Percentiles rank a stretch among this genome's conserved stretches.
Evolutionary conservation across 2,329 filamentous ascomycete species (phyloP).

Genomic region (Thielaviopsis cerberus): DNA sequence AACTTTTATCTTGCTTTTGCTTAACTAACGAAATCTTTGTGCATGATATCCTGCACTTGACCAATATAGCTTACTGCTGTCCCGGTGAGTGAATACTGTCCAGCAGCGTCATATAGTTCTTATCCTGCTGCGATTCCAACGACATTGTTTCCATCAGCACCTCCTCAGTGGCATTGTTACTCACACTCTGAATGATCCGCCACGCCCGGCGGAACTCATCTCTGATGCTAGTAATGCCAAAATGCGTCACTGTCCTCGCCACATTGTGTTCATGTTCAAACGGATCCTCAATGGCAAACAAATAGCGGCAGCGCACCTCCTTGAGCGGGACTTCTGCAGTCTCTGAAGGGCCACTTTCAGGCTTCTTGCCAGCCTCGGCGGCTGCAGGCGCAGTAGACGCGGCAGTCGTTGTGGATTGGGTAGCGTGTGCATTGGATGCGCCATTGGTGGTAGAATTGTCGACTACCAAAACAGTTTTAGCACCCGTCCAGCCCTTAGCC

Average conservation of each 20-base stretch:
- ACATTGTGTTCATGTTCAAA: conserved; percentile 82
- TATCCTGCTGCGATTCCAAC: conserved; percentile 18
- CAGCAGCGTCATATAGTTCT: conserved; percentile 14
- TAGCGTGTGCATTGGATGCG: conserved; percentile 11
- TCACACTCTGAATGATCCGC: conserved; percentile 43
- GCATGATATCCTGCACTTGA: not conserved
- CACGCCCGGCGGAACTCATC: conserved; percentile 72
- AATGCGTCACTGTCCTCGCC: conserved; percentile 66
- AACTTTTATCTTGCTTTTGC: no score
- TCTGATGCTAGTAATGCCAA: conserved; percentile 62
- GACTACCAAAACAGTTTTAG: conserved; percentile 39
- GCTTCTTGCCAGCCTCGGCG: conserved; percentile 8
- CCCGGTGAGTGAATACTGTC: not conserved
- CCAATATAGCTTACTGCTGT: not conserved
- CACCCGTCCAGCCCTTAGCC: conserved; percentile 72
- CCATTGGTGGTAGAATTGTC: conserved; percentile 2
- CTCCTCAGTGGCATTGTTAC: conserved; percentile 24
- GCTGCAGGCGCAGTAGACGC: not conserved
- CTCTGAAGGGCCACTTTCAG: not conserved
- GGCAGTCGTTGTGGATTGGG: not conserved
- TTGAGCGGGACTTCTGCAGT: conserved; percentile 30
- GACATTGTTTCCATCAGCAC: conserved; percentile 35
- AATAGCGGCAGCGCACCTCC: conserved; percentile 60
- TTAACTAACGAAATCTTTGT: no score
- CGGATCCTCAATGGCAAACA: conserved; percentile 82